Percentiles rank a stretch among this genome's conserved stretches.
These are phyloP conservation scores for Trifolium repens DNA, from an alignment of 306 rosid genomes.

Conservation along the genomic window DNA sequence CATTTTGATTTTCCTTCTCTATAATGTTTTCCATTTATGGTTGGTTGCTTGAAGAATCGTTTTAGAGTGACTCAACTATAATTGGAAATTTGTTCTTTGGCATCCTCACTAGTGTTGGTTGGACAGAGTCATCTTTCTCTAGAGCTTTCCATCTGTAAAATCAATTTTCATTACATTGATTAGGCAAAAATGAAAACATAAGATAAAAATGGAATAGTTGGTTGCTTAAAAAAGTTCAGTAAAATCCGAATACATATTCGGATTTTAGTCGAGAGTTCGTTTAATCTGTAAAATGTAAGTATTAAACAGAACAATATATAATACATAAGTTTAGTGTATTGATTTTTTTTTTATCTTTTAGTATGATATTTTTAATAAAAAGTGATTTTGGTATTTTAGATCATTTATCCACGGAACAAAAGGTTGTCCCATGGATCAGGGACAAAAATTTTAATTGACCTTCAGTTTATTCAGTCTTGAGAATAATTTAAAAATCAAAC, in stretches of 20 bases:
- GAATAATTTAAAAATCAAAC: no score
- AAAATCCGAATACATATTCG: neutral
- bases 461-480: no score
- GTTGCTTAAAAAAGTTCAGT: neutral
- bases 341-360: no score
- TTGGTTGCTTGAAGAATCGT: slow-evolving; percentile 20
- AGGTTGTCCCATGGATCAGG: no score
- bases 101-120: slow-evolving; percentile 89
- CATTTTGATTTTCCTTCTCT: slow-evolving; percentile 19
- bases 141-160: slow-evolving; percentile 70
- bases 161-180: neutral
- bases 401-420: no score
- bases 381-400: no score
- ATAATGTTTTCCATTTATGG: neutral
- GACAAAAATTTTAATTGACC: no score
- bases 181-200: neutral
- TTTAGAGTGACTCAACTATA: slow-evolving; percentile 53
- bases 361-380: no score
- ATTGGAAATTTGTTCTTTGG: slow-evolving; percentile 83
- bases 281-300: no score
- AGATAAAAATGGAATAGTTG: neutral
- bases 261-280: neutral
- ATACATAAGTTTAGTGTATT: no score
- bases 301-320: no score
- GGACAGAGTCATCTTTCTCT: slow-evolving; percentile 73